Evolutionary conservation across 495 filamentous ascomycete species (phyloP).

Genomic region (Penicillium bovifimosum): DNA sequence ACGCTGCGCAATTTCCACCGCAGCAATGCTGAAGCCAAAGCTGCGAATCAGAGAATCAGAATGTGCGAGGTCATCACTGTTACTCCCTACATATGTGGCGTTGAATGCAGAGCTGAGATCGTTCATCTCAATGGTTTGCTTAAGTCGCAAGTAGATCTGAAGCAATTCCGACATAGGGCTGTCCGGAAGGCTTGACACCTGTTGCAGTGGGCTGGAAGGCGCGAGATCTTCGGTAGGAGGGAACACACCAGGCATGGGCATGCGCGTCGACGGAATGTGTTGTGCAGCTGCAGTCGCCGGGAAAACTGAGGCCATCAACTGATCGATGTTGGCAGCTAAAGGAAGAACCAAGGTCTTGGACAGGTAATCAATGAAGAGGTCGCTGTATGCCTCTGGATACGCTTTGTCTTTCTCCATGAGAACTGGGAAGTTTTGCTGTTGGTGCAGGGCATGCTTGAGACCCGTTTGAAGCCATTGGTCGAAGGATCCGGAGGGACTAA

Average conservation of each 20-base stretch:
- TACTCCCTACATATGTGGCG: slow-evolving; percentile 33
- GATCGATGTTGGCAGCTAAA: slow-evolving; percentile 53
- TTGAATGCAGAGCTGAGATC: slow-evolving; percentile 50
- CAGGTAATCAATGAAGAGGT: slow-evolving; percentile 61
- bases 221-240: slow-evolving; percentile 32
- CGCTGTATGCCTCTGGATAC: slow-evolving; percentile 41
- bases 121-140: slow-evolving; percentile 72
- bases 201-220: slow-evolving; percentile 31
- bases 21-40: slow-evolving; percentile 84
- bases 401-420: slow-evolving; percentile 40
- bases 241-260: slow-evolving; percentile 47
- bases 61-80: slow-evolving; percentile 48
- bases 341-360: slow-evolving; percentile 54
- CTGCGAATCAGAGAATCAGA: slow-evolving; percentile 66
- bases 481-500: slow-evolving; percentile 56
- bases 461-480: slow-evolving; percentile 46
- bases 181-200: slow-evolving; percentile 28
- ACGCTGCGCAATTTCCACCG: slow-evolving; percentile 87
- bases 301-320: slow-evolving; percentile 33
- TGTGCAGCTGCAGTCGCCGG: slow-evolving; percentile 23
- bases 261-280: slow-evolving; percentile 25
- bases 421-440: slow-evolving; percentile 31
- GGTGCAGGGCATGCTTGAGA: slow-evolving; percentile 28
- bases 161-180: slow-evolving; percentile 65
- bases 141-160: slow-evolving; percentile 71